Base-by-base conservation (phyloP, 1,139 yeast species). In the Pneumocystis oryctolagi region DNA sequence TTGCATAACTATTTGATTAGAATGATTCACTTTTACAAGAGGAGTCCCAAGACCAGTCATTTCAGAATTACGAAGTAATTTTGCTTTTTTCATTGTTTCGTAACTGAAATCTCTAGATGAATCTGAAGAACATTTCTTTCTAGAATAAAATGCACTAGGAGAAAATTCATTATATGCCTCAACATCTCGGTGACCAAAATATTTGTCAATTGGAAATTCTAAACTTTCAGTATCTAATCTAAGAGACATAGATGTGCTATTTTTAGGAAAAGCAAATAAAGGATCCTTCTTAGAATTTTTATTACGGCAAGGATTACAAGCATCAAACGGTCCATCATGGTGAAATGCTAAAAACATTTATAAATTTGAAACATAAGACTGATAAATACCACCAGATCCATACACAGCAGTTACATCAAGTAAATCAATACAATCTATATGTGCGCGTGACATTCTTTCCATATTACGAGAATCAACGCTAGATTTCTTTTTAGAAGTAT, bases 271-370 rank as follows among this genome's bases (percentile, higher is more conserved):
- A 0, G 98, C 98, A 77, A 84, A 79, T 32, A 92, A 96, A 2
- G 98, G 98, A 0, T 97, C 96, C 72, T 83, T 85, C 59, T 69
- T 68, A 35, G 77, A 77, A 72, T 86, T 82, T 75, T 87, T 87
- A 76, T 92, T 92, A 73, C 97, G 84, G 74, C 88, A 96, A 5
- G 98, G 97, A 5, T 95, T 87, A 74, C 97, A 90, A 1, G 98
- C 98, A 74, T 92, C 98, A 73, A 92, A 92, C 20, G 98, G 98
- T 16, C 98, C 98, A 74, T 92, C 98, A 73, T 92, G 98, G 74
- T 92, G 98, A 79, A 92, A 92, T 57, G 31, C 55, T 47, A 47
- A 47, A 47, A 57, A 35, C 6, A n/a, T n/a, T 5, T 25, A 57
- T 0, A 92, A 88, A 39, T 16, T 16, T 30, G 30, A 28, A 57